Percentiles rank a stretch among this genome's conserved stretches.
phyloP scores from a whole-genome alignment of 345 rosid species.

The Gynandropsis gynandra region DNA sequence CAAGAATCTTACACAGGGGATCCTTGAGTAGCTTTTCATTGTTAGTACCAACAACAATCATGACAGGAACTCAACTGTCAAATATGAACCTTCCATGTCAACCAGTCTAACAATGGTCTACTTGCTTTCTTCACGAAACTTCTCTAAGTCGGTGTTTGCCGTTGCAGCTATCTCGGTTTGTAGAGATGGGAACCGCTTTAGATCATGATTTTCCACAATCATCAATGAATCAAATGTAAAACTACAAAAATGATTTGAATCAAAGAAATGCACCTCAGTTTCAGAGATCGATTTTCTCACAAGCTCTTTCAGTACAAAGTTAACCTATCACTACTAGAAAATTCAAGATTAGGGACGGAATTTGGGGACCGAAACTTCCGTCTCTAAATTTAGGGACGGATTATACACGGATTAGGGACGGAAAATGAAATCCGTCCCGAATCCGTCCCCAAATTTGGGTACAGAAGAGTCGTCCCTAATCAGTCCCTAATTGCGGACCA shows the following conservation, averaged over 20 bases:
- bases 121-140: constrained; percentile 68
- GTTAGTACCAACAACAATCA: too few species aligned
- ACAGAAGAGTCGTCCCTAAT: too few species aligned
- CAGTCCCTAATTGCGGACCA: too few species aligned
- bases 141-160: constrained; percentile 51
- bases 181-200: constrained; percentile 68
- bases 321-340: too few species aligned
- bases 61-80: constrained; percentile 80
- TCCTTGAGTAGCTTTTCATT: too few species aligned
- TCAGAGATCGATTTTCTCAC: constrained; percentile 71
- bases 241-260: not conserved
- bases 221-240: constrained; percentile 3
- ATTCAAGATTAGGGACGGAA: too few species aligned
- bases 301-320: constrained; percentile 69
- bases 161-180: constrained; percentile 74
- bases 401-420: too few species aligned
- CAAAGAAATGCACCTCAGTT: constrained; percentile 47
- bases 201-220: constrained; percentile 38
- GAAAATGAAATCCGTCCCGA: too few species aligned
- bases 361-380: too few species aligned
- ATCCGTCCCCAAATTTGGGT: too few species aligned
- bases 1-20: too few species aligned
- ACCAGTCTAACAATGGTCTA: constrained; percentile 55
- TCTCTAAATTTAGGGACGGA: too few species aligned
- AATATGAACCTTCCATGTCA: constrained; percentile 75